Evolutionary conservation across 331 rosid species (phyloP).

Genomic region (Rhamnella rubrinervis): DNA sequence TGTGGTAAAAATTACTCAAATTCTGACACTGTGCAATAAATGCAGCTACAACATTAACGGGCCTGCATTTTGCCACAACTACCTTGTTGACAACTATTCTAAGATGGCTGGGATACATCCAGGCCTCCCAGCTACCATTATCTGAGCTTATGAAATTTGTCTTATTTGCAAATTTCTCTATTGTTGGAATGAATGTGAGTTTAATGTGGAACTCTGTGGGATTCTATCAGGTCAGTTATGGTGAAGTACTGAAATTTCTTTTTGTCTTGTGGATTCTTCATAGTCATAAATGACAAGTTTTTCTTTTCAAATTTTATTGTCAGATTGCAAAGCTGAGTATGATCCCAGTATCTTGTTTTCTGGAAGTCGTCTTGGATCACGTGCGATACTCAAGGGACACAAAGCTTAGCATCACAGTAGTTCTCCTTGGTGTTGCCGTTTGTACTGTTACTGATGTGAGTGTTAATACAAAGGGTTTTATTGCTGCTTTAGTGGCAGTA

Average conservation of each 20-base stretch:
- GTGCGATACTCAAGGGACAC: slow-evolving; percentile 87
- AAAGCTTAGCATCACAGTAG: slow-evolving; percentile 75
- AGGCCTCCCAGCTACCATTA: slow-evolving; percentile 66
- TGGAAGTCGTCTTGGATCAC: slow-evolving; percentile 83
- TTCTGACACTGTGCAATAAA: slow-evolving; percentile 12
- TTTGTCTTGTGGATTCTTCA: slow-evolving; percentile 4
- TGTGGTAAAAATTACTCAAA: slow-evolving; percentile 6
- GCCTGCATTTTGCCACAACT: slow-evolving; percentile 87
- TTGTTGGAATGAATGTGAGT: slow-evolving; percentile 95
- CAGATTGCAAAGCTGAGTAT: slow-evolving; percentile 96
- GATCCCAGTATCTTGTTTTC: slow-evolving; percentile 94
- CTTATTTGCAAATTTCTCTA: slow-evolving; percentile 85
- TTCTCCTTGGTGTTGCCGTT: slow-evolving; percentile 90
- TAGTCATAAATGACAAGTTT: slow-evolving; percentile 6
- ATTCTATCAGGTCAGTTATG: slow-evolving; percentile 75
- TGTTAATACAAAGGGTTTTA: slow-evolving; percentile 79
- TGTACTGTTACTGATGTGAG: slow-evolving; percentile 97
- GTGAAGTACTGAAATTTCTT: slow-evolving; percentile 11
- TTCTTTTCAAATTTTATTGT: slow-evolving; percentile 24
- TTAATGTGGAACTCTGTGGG: slow-evolving; percentile 99
- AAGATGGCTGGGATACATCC: slow-evolving; percentile 80
- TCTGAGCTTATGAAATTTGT: slow-evolving; percentile 81
- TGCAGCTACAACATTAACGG: slow-evolving; percentile 95
- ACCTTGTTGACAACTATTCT: slow-evolving; percentile 71
- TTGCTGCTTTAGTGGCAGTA: slow-evolving; percentile 83